phyloP scores from a whole-genome alignment of 2,329 filamentous ascomycete genomes.

The Venturia nashicola region DNA sequence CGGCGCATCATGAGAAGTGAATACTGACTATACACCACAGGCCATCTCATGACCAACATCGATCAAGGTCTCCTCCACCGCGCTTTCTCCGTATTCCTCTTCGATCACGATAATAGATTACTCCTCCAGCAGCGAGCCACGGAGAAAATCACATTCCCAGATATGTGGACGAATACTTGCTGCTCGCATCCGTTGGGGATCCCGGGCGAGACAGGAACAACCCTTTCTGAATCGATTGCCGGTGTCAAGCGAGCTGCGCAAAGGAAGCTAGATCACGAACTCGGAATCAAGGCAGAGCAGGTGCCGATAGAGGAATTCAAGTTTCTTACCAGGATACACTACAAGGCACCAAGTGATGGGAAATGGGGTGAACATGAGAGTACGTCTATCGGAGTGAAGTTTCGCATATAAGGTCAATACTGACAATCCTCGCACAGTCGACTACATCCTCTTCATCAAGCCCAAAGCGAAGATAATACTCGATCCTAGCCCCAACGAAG shows the following conservation, averaged over 20 bases:
- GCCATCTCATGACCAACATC: constrained; percentile 98
- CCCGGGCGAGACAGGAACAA: constrained; percentile 71
- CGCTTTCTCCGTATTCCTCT: constrained; percentile 95
- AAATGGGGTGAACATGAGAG: constrained; percentile 99
- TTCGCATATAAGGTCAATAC: not conserved
- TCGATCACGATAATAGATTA: constrained; percentile 84
- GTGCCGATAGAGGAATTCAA: constrained; percentile 85
- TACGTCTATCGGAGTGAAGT: constrained; percentile 34
- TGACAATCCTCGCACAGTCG: constrained; percentile 45
- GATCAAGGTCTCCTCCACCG: constrained; percentile 90
- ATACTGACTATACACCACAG: constrained; percentile 32
- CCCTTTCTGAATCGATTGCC: constrained; percentile 63
- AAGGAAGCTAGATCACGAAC: constrained; percentile 86
- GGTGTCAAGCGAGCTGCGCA: constrained; percentile 88
- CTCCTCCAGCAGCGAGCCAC: constrained; percentile 89
- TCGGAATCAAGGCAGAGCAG: constrained; percentile 80
- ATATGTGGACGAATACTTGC: constrained; percentile 99
- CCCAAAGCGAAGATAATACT: constrained; percentile 66
- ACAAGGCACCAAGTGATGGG: constrained; percentile 91
- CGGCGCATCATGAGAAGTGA: not conserved
- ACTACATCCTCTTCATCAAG: constrained; percentile 98
- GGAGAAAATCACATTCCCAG: constrained; percentile 99
- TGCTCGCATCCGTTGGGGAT: constrained; percentile 94
- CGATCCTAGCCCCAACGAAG: constrained; percentile 75
- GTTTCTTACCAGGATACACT: constrained; percentile 94